Percentiles rank a stretch among this genome's conserved stretches.
phyloP scores from a whole-genome alignment of 2,329 filamentous ascomycete species.

The Cladosporium sp. region DNA sequence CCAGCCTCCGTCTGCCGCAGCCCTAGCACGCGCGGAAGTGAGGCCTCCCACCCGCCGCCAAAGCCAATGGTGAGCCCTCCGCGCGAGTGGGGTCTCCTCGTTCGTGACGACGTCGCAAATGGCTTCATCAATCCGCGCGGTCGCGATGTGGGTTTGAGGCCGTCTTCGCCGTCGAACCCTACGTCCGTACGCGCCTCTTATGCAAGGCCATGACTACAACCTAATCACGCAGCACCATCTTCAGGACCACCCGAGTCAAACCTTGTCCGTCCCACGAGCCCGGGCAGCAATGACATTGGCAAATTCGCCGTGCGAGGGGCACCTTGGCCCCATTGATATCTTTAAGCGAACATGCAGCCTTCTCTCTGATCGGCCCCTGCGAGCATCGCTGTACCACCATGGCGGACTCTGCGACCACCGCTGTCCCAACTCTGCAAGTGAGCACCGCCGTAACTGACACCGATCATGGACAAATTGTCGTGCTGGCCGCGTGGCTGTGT shows the following conservation, averaged over 20 bases:
- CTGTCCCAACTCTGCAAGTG: conserved; percentile 10
- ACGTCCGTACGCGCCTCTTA: background rate
- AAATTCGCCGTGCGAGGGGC: too few relatives aligned
- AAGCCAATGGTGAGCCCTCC: background rate
- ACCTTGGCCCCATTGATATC: too few relatives aligned
- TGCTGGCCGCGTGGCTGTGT: conserved; percentile 13
- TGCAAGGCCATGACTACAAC: background rate
- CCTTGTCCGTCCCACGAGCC: too few relatives aligned
- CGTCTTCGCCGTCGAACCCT: background rate
- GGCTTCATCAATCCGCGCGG: background rate
- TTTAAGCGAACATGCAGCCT: background rate
- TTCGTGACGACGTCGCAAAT: background rate
- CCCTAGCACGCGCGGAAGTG: background rate
- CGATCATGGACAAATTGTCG: conserved; percentile 14
- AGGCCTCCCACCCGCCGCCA: background rate
- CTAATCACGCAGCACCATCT: background rate
- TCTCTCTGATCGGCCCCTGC: too few relatives aligned
- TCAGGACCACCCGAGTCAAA: background rate
- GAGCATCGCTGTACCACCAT: background rate
- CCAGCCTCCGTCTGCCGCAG: background rate
- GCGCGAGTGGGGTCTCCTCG: background rate
- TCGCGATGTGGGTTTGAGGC: background rate
- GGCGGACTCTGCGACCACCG: conserved; percentile 7
- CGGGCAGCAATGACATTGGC: too few relatives aligned
- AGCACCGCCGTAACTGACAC: conserved; percentile 16